Percentiles rank a stretch among this genome's conserved stretches.
Evolutionary conservation across 2,329 filamentous ascomycete species (phyloP).

Genomic region (Macrophomina phaseolina): DNA sequence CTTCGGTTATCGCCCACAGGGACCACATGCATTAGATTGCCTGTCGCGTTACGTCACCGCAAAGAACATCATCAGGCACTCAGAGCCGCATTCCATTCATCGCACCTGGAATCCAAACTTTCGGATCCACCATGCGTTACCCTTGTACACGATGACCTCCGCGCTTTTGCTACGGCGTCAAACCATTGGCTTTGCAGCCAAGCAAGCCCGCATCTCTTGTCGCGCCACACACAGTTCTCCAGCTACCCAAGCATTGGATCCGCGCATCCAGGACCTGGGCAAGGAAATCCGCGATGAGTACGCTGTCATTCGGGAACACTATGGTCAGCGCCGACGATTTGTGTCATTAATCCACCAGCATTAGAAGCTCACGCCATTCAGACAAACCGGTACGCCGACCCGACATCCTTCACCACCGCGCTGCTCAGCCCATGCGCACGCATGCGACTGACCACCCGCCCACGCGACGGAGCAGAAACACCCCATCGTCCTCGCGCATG

Average conservation of each 20-base stretch:
- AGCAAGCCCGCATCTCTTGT: constrained; percentile 31
- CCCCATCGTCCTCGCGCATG: constrained; percentile 68
- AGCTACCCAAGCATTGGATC: constrained; percentile 47
- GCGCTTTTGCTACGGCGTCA: background rate
- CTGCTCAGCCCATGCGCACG: background rate
- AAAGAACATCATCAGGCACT: constrained; percentile 9
- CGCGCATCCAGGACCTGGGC: constrained; percentile 58
- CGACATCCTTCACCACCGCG: background rate
- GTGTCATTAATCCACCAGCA: background rate
- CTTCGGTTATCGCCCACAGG: constrained; percentile 3
- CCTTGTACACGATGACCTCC: constrained; percentile 7
- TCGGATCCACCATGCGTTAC: background rate
- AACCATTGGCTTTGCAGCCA: background rate
- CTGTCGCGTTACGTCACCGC: constrained; percentile 16
- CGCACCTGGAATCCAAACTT: background rate
- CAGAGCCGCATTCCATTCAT: background rate
- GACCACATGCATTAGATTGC: constrained; percentile 10
- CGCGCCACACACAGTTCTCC: constrained; percentile 36
- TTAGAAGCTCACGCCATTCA: constrained; percentile 33
- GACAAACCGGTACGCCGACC: constrained; percentile 40
- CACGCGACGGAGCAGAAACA: constrained; percentile 47
- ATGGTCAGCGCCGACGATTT: constrained; percentile 49
- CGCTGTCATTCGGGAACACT: constrained; percentile 62
- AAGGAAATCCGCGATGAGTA: constrained; percentile 65
- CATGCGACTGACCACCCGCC: constrained; percentile 37